phyloP scores from a whole-genome alignment of 768 basidiomycete species.

The Lactarius hengduanensis region DNA sequence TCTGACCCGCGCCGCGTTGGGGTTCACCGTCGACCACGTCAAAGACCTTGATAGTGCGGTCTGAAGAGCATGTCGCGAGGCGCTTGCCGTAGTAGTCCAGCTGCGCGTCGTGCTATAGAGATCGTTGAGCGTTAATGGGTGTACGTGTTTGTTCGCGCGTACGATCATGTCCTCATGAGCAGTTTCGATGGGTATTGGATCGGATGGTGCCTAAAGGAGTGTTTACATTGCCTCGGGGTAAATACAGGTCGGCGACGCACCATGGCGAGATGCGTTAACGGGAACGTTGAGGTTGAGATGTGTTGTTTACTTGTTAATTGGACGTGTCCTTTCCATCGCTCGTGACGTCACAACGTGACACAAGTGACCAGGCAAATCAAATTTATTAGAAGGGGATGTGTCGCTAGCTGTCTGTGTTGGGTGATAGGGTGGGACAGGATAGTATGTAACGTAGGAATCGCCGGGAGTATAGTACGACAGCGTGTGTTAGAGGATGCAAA shows the following conservation, averaged over 20 bases:
- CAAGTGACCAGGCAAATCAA: slow-evolving; percentile 9
- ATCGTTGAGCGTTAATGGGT: not conserved
- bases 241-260: slow-evolving; percentile 6
- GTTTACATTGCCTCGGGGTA: not conserved
- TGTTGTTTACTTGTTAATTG: not conserved
- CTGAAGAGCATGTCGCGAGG: slow-evolving; percentile 94
- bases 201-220: slow-evolving; percentile 38
- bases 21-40: slow-evolving; percentile 89
- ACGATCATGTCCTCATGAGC: slow-evolving; percentile 99
- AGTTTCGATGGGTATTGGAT: slow-evolving; percentile 87
- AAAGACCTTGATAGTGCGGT: slow-evolving; percentile 93
- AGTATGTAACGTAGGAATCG: slow-evolving; percentile 24
- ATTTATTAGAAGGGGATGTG: slow-evolving; percentile 38
- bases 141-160: slow-evolving; percentile 36
- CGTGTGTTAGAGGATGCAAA: slow-evolving; percentile 5
- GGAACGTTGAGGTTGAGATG: not conserved
- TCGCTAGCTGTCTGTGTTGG: slow-evolving; percentile 18
- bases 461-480: slow-evolving; percentile 20
- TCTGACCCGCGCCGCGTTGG: slow-evolving; percentile 63
- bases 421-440: slow-evolving; percentile 6
- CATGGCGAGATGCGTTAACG: slow-evolving; percentile 11
- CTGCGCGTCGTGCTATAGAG: slow-evolving; percentile 88
- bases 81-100: slow-evolving; percentile 97
- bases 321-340: not conserved
- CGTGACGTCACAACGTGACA: slow-evolving; percentile 15